Conservation (phyloP, 257 asterid genomes). For the Fraxinus quadrangulata region DNA sequence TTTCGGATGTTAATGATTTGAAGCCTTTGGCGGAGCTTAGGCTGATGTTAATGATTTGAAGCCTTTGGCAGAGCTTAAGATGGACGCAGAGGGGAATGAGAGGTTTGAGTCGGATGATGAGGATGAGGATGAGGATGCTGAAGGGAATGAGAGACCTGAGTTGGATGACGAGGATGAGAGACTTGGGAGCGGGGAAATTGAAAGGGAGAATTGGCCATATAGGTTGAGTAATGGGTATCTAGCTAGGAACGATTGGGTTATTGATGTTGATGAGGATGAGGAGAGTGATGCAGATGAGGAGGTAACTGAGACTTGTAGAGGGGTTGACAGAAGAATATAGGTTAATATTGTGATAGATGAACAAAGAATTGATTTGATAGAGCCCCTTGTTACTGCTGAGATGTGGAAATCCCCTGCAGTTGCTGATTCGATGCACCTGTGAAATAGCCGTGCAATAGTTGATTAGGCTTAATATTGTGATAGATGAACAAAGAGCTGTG, state of each 20-base stretch:
- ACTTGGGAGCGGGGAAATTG: constrained; percentile 85
- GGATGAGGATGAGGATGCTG: constrained; percentile 59
- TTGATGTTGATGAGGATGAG: constrained; percentile 91
- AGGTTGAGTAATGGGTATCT: constrained; percentile 58
- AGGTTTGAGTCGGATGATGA: constrained; percentile 76
- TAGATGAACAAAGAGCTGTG: too few relatives aligned
- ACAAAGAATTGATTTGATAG: too few relatives aligned
- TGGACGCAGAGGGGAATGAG: constrained; percentile 80
- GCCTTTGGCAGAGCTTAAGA: too few relatives aligned
- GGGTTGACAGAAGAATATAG: constrained; percentile 44
- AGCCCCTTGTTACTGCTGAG: too few relatives aligned
- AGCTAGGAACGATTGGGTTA: constrained; percentile 65
- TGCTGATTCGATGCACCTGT: too few relatives aligned
- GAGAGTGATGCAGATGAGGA: constrained; percentile 91
- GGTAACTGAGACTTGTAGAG: constrained; percentile 66
- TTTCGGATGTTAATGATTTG: constrained; percentile 72
- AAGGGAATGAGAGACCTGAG: too few relatives aligned
- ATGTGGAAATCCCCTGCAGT: too few relatives aligned
- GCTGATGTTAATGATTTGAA: too few relatives aligned
- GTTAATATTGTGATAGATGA: too few relatives aligned
- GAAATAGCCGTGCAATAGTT: too few relatives aligned
- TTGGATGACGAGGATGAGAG: too few relatives aligned
- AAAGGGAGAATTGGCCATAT: constrained; percentile 58
- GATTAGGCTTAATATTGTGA: too few relatives aligned
- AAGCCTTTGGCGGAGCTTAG: constrained; percentile 81